Base-by-base conservation (phyloP, 192 early-diverging fungal species). In the Linnemannia zychae region DNA sequence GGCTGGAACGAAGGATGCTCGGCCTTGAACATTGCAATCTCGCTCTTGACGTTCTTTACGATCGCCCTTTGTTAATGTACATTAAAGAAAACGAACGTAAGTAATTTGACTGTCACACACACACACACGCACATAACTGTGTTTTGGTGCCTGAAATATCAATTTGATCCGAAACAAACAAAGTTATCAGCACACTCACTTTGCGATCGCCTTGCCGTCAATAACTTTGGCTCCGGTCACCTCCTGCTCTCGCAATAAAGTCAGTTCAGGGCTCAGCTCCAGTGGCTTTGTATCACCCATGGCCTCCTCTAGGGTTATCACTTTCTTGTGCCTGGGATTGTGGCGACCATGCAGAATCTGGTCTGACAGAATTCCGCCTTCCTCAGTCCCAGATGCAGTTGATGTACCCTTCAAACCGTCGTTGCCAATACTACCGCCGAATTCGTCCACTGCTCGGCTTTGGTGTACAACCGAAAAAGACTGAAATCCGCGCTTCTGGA, bases 151-250 rank as follows among this genome's bases (percentile, higher is more conserved):
- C 57, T 63, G 57, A 67, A 20, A 48, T 22, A 40, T 33, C 31
- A 63, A 63, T 2, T 15, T 63, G 24, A 63, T 28, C 31, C 20
- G 17, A 57, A 34, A 0, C 13, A 50, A 18, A 52, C 9, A 38
- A 9, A 28, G 9, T 33, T 11, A 18, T 47, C 1, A 53, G 4
- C 16, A 74, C 28, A 70, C 87, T 89, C 87, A 95, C 95, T 95
- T 91, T 80, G 96, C 93, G 81, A 96, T 90, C 36, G 90, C 88
- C 81, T 97, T 97, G 72, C 96, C 96, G 76, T 97, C 94, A 88
- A 97, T 94, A 33, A 96, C 53, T 72, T 88, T 88, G 6, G 94
- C 92, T 36, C 71, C 78, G 9, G 60, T 63, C 13, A 34, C 7
- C 12, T 71, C 73, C 24, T 63, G 24, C 2, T 57, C 67, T 31